These are phyloP conservation scores for Taphrina deformans DNA, from an alignment of 1,139 yeast species.

Conservation along the genomic window DNA sequence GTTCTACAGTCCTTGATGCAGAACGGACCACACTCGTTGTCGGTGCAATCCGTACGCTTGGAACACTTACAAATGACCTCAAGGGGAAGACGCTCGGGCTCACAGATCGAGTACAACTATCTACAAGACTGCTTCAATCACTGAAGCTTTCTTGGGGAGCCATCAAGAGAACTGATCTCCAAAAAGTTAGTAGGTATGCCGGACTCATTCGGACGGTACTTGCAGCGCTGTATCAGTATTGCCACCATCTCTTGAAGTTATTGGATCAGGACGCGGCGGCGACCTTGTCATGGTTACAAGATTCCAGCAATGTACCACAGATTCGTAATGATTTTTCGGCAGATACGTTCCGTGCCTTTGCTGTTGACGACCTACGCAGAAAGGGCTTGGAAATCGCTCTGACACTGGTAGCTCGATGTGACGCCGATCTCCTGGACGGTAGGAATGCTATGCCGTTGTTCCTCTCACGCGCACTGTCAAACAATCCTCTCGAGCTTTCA, in stretches of 20 bases:
- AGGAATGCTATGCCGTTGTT: not conserved
- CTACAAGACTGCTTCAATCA: not conserved
- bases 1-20: not conserved
- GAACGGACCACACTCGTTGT: not conserved
- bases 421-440: not conserved
- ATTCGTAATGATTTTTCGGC: not conserved
- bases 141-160: not conserved
- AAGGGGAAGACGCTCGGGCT: not conserved
- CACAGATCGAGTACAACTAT: not conserved
- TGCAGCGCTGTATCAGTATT: conserved; percentile 11
- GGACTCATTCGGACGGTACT: not conserved
- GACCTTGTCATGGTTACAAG: not conserved
- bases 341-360: not conserved
- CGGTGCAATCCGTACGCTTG: not conserved
- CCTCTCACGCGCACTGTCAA: not conserved
- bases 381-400: conserved; percentile 4
- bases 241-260: not conserved
- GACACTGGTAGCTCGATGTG: conserved; percentile 5
- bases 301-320: not conserved
- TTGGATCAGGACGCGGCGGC: not conserved
- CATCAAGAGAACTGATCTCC: not conserved
- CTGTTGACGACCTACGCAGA: not conserved
- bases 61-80: not conserved
- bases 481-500: not conserved
- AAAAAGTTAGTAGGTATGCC: not conserved